phyloP scores from a whole-genome alignment of 2,329 filamentous ascomycete species.

The Fonsecaea monophora region DNA sequence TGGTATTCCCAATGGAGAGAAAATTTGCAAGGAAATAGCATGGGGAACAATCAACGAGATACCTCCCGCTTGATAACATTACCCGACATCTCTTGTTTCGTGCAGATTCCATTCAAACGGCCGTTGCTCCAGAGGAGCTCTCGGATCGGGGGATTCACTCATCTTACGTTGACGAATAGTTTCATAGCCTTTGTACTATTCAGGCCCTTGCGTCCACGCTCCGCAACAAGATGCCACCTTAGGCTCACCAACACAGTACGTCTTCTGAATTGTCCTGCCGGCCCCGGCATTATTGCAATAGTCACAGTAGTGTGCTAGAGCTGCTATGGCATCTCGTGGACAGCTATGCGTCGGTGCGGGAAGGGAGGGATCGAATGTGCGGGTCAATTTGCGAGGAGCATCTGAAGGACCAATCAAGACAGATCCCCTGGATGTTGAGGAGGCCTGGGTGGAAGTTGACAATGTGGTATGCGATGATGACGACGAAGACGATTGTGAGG shows the following conservation, averaged over 20 bases:
- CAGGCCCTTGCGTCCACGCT: not conserved
- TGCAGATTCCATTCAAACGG: not conserved
- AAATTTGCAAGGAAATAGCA: not conserved
- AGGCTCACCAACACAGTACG: not conserved
- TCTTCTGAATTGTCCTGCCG: not conserved
- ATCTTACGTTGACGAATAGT: not conserved
- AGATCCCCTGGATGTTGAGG: not conserved
- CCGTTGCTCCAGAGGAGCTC: too few relatives aligned
- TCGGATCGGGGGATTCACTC: not conserved
- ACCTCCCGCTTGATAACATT: constrained; percentile 6
- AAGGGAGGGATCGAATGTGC: not conserved
- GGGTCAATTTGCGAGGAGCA: not conserved
- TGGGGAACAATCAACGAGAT: not conserved
- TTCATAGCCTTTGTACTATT: not conserved
- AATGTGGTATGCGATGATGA: not conserved
- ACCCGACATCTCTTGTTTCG: not conserved
- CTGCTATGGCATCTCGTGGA: not conserved
- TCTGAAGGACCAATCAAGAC: not conserved
- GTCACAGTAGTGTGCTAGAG: constrained; percentile 4
- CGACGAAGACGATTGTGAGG: not conserved
- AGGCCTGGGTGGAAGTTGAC: not conserved
- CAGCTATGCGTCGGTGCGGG: constrained; percentile 6
- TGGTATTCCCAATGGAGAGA: not conserved
- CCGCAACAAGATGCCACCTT: constrained; percentile 3
- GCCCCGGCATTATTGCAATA: not conserved